These are phyloP conservation scores for Zopfia rhizophila DNA, from an alignment of 2,329 filamentous ascomycete genomes.

Conservation along the genomic window DNA sequence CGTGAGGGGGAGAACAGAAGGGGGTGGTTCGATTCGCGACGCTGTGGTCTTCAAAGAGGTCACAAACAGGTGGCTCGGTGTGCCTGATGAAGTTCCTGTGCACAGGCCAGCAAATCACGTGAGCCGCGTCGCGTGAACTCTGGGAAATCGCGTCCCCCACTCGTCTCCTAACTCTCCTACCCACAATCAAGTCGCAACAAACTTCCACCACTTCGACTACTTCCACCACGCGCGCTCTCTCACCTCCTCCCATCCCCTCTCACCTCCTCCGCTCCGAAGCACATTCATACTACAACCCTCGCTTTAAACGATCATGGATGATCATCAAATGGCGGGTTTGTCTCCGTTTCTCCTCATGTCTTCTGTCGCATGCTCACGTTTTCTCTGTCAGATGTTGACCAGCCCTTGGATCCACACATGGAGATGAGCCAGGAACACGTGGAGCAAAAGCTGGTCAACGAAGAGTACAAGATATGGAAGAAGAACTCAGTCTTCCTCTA, in stretches of 20 bases:
- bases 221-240: background rate
- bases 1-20: constrained; percentile 25
- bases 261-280: constrained; percentile 4
- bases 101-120: constrained; percentile 10
- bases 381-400: no score
- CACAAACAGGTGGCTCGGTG: constrained; percentile 9
- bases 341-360: no score
- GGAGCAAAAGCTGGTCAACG: constrained; percentile 91
- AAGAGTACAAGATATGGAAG: constrained; percentile 99
- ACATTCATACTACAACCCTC: constrained; percentile 2
- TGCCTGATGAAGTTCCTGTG: no score
- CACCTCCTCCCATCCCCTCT: constrained; percentile 2
- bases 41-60: constrained; percentile 53
- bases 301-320: constrained; percentile 42
- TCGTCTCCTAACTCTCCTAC: background rate
- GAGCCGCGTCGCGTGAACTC: constrained; percentile 5
- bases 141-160: constrained; percentile 1
- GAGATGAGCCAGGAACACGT: constrained; percentile 77
- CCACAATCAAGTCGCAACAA: background rate
- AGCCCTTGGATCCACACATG: constrained; percentile 49
- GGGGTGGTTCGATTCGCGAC: constrained; percentile 46
- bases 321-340: no score
- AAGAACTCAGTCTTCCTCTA: constrained; percentile 99
- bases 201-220: no score
- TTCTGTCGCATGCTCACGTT: no score